Evolutionary conservation across 257 asterid species (phyloP).

Genomic region (Jacaranda mimosifolia): DNA sequence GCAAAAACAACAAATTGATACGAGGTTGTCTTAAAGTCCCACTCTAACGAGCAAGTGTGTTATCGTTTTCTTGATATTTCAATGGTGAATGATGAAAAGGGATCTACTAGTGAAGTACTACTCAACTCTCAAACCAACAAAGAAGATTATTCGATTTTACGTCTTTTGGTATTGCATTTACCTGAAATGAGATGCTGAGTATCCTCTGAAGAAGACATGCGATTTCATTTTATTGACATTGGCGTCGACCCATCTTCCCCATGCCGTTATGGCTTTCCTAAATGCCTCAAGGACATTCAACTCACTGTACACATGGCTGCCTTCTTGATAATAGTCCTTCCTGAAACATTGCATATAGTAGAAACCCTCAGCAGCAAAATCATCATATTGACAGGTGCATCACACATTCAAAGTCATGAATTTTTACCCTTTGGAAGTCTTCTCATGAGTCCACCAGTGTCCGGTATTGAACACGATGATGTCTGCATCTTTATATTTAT

Average conservation of each 20-base stretch:
- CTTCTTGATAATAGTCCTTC: conserved; percentile 83
- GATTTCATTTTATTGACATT: conserved; percentile 60
- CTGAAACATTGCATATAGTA: conserved; percentile 44
- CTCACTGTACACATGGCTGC: conserved; percentile 63
- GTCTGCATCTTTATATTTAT: conserved; percentile 64
- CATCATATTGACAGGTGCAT: neutral
- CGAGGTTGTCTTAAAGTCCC: too few species aligned
- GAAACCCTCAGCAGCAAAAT: neutral
- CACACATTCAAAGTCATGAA: neutral
- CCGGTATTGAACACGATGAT: conserved; percentile 79
- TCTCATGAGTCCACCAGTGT: conserved; percentile 93
- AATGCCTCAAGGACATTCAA: conserved; percentile 68
- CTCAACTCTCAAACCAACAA: neutral
- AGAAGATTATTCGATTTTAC: neutral
- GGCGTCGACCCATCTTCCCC: conserved; percentile 84
- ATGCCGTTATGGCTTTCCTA: conserved; percentile 69
- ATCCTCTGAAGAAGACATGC: conserved; percentile 69
- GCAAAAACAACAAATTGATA: too few species aligned
- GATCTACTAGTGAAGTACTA: neutral
- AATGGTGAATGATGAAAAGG: neutral
- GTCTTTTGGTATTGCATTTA: neutral
- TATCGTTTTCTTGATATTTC: neutral
- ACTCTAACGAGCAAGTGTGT: neutral
- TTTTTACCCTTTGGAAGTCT: conserved; percentile 73
- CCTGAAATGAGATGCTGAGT: conserved; percentile 82